Conservation (phyloP, 306 rosid species). For the Morella rubra region DNA sequence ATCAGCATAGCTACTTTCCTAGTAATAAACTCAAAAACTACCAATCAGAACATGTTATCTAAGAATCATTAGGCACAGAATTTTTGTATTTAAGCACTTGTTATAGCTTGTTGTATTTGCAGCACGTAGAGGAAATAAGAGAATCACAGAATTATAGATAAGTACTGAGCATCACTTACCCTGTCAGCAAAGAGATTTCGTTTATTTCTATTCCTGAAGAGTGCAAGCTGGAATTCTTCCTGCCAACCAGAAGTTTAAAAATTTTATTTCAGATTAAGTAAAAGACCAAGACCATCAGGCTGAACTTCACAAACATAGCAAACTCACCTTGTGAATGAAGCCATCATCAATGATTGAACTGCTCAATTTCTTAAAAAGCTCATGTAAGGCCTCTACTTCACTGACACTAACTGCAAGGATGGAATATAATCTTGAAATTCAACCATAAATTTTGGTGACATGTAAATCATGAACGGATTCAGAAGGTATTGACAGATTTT, state of each 20-base stretch:
- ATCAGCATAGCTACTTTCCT: background rate
- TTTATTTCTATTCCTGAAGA: slow-evolving; percentile 61
- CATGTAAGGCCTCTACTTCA: slow-evolving; percentile 79
- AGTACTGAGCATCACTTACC: slow-evolving; percentile 43
- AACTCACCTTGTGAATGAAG: slow-evolving; percentile 75
- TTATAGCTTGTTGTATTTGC: background rate
- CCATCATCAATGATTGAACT: slow-evolving; percentile 76
- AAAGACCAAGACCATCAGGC: background rate
- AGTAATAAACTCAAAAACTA: background rate
- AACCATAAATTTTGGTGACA: slow-evolving; percentile 6
- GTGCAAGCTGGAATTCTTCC: slow-evolving; percentile 97
- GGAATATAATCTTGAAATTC: background rate
- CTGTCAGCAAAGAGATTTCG: slow-evolving; percentile 81
- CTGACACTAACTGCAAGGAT: slow-evolving; percentile 58
- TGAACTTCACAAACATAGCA: background rate
- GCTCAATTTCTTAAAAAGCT: slow-evolving; percentile 80
- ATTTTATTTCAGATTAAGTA: background rate
- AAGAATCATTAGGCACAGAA: background rate
- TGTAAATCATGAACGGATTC: background rate
- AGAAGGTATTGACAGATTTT: background rate
- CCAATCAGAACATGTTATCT: background rate
- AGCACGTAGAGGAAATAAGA: slow-evolving; percentile 17
- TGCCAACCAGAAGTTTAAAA: slow-evolving; percentile 19
- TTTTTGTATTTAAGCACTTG: background rate
- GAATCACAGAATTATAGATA: background rate